Conservation (phyloP, 768 basidiomycete genomes). For the Leccinum disarticulatum region DNA sequence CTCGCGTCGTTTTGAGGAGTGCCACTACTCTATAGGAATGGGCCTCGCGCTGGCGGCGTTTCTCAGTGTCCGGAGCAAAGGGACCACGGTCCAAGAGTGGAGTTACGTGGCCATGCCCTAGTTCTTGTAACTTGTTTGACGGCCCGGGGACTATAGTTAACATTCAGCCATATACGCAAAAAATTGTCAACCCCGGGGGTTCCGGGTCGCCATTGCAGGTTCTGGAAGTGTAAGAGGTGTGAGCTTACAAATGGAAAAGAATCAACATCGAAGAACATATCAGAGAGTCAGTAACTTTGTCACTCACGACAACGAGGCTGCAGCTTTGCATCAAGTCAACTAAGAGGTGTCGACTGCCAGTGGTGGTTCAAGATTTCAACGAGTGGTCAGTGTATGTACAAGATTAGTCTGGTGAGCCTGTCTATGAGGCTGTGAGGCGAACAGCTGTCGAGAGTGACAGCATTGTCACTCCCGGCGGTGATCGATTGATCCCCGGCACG, state of each 20-base stretch:
- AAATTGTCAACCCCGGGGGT: neutral
- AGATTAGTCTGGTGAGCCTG: too few species aligned
- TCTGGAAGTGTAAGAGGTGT: slow-evolving; percentile 16
- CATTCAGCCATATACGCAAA: neutral
- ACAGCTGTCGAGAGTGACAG: too few species aligned
- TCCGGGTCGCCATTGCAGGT: neutral
- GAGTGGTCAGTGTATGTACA: slow-evolving; percentile 16
- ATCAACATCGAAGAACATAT: slow-evolving; percentile 21
- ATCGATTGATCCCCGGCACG: too few species aligned
- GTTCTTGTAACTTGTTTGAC: neutral
- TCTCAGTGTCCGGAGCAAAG: slow-evolving; percentile 56
- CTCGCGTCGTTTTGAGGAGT: slow-evolving; percentile 38
- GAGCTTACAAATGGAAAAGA: slow-evolving; percentile 12
- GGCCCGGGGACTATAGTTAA: neutral
- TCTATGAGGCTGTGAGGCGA: too few species aligned
- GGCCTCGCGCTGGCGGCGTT: slow-evolving; percentile 37
- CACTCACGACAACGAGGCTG: slow-evolving; percentile 57
- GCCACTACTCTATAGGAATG: slow-evolving; percentile 69
- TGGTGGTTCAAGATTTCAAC: slow-evolving; percentile 68
- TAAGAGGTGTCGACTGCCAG: slow-evolving; percentile 80
- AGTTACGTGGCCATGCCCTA: neutral
- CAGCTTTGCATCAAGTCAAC: slow-evolving; percentile 62
- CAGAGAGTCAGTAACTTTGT: slow-evolving; percentile 66
- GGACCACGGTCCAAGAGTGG: slow-evolving; percentile 43
- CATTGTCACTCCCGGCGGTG: too few species aligned